phyloP scores from a whole-genome alignment of 139 green algal species.

The Ostreobium quekettii region DNA sequence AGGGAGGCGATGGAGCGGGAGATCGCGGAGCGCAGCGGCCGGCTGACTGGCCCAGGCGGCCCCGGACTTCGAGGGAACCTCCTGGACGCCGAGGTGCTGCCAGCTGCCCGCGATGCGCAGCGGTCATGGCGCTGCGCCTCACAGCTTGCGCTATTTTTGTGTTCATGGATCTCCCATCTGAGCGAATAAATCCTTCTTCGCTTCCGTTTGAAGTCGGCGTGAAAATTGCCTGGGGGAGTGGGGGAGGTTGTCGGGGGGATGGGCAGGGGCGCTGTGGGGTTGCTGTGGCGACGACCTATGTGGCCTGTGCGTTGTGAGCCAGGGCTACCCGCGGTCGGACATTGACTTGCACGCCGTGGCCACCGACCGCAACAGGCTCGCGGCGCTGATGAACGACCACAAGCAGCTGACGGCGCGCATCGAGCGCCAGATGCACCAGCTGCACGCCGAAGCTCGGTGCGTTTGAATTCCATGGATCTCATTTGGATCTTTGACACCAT shows the following conservation, averaged over 20 bases:
- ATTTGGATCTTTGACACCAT: background rate
- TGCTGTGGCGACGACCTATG: background rate
- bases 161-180: background rate
- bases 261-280: no score
- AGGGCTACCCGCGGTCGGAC: constrained; percentile 73
- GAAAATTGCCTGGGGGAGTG: no score
- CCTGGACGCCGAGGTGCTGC: constrained; percentile 54
- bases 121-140: background rate
- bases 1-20: constrained; percentile 38
- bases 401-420: constrained; percentile 52
- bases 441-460: constrained; percentile 41
- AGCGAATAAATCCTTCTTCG: background rate
- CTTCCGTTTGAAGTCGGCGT: background rate
- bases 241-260: no score
- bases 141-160: background rate
- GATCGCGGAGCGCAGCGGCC: constrained; percentile 28
- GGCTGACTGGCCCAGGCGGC: constrained; percentile 44
- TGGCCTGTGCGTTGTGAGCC: constrained; percentile 1
- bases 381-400: constrained; percentile 72
- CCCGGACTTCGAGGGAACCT: constrained; percentile 44
- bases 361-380: constrained; percentile 49
- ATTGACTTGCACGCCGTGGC: constrained; percentile 61
- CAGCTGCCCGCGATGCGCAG: background rate
- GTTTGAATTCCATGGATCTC: background rate
- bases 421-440: constrained; percentile 43